Percentiles rank a stretch among this genome's conserved stretches.
Conservation (phyloP, 2,329 filamentous ascomycete species). For the Microsporum audouinii region DNA sequence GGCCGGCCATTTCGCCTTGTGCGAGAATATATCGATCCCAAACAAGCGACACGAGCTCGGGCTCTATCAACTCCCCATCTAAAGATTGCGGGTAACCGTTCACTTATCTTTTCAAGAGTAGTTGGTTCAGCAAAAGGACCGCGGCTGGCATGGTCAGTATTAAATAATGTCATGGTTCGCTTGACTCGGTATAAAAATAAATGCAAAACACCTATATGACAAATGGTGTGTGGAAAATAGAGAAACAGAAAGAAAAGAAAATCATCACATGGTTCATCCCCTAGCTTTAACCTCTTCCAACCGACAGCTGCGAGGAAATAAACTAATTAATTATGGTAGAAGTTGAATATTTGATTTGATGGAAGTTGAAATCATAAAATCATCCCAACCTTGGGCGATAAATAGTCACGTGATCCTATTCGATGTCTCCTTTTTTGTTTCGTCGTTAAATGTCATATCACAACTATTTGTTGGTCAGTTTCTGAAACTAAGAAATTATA, state of each 20-base stretch:
- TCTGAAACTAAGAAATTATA: too few relatives aligned
- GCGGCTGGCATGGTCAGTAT: conserved; percentile 7
- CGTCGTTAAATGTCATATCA: too few relatives aligned
- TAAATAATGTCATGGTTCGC: conserved; percentile 4
- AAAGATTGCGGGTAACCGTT: background rate
- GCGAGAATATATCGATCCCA: conserved; percentile 11
- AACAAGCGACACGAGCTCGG: background rate
- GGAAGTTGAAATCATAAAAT: too few relatives aligned
- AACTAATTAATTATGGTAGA: background rate
- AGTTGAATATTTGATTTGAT: background rate
- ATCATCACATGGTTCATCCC: background rate
- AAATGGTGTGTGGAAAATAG: background rate
- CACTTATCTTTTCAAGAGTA: conserved; percentile 4
- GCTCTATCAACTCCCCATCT: background rate
- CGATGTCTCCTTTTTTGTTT: too few relatives aligned
- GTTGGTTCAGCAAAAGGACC: conserved; percentile 13
- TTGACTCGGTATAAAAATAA: background rate
- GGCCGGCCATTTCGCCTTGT: conserved; percentile 14
- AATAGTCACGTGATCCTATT: too few relatives aligned
- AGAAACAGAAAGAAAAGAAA: background rate
- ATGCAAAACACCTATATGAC: background rate
- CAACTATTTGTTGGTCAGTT: too few relatives aligned
- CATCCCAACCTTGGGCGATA: too few relatives aligned
- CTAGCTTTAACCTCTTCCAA: background rate
- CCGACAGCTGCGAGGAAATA: background rate